A percentile compares a stretch with the other conserved stretches of the same genome.
These are phyloP conservation scores for Pisolithus sp. DNA, from an alignment of 768 basidiomycete species.

Conservation along the genomic window DNA sequence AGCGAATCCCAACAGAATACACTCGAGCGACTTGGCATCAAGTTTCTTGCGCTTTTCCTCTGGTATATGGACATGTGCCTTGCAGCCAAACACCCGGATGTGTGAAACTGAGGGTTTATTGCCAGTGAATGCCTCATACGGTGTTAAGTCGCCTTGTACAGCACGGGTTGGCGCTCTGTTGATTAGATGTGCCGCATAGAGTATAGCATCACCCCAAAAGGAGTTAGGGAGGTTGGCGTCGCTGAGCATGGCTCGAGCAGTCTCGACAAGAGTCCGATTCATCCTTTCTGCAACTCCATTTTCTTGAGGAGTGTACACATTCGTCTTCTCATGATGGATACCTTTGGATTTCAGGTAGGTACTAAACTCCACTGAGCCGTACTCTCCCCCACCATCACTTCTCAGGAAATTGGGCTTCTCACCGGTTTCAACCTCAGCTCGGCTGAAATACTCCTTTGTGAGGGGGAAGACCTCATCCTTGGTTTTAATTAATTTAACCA, in stretches of 20 bases:
- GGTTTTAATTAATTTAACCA: conserved; percentile 6
- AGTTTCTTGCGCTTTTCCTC: not conserved
- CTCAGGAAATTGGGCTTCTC: conserved; percentile 12
- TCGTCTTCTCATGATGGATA: conserved; percentile 14
- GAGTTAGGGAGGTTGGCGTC: not conserved
- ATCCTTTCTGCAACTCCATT: conserved; percentile 38
- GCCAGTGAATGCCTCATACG: conserved; percentile 16
- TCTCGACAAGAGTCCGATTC: conserved; percentile 32
- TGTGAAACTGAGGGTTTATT: conserved; percentile 18
- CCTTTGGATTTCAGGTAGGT: conserved; percentile 8
- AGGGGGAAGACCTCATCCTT: conserved; percentile 7
- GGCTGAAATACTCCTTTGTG: conserved; percentile 10
- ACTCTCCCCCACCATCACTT: conserved; percentile 22
- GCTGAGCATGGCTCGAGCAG: conserved; percentile 24
- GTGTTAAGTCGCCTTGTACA: conserved; percentile 8
- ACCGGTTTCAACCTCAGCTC: conserved; percentile 10
- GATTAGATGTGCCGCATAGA: not conserved
- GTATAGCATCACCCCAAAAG: conserved; percentile 4
- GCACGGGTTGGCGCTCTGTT: not conserved
- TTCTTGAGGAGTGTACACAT: conserved; percentile 30
- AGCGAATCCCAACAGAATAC: not conserved
- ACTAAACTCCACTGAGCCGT: not conserved
- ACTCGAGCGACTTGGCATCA: not conserved
- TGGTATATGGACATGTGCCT: conserved; percentile 16
- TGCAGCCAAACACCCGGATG: conserved; percentile 18